Evolutionary conservation across 2,329 filamentous ascomycete genomes (phyloP), one percentile per base, ranked within the genome.

Genomic region (Beauveria brongniartii): DNA sequence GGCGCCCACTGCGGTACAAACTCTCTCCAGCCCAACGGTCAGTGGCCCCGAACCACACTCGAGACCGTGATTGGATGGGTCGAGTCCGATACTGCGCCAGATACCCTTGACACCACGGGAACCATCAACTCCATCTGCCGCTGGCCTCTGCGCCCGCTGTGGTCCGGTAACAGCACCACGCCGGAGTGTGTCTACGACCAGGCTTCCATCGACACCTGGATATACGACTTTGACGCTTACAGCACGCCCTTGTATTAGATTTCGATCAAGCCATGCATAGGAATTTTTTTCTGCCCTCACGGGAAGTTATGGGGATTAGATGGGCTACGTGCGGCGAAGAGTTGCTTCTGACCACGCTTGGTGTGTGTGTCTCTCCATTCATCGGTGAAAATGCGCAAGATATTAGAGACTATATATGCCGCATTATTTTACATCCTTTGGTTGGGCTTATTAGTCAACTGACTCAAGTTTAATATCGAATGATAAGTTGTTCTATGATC

Each of bases 41-140:
- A 71, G 3, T 77, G 73, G 67, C 75, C 75, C 1, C 69, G 78
- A 67, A 74, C 75, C 16, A 81, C 78, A 64, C 71, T 80, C 64
- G 71, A 73, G 64, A 73, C 68, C 2, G 69, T 81, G 65, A 78
- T 84, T 54, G 71, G 79, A 59, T 83, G 80, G 80, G 80, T 81
- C 0, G 80, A 83, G 71, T 75, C 78, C 14, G 77, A 75, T 2
- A 67, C 73, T 5, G 74, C 72, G 51, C 80, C 81, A 2, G 70
- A 67, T 9, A 74, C 70, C 1, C 65, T 83, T 43, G 77, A 77
- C 47, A 77, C 69, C 22, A 70, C 69, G 0, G 76, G 76, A 6
- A 73, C 70, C 50, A 69, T 73, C 26, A 69, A 74, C 48, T 66
- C 69, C 56, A 62, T 80, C 18, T 80, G 77, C 63, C 69, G 69